phyloP scores from a whole-genome alignment of 306 rosid species.

The Prunus dulcis region DNA sequence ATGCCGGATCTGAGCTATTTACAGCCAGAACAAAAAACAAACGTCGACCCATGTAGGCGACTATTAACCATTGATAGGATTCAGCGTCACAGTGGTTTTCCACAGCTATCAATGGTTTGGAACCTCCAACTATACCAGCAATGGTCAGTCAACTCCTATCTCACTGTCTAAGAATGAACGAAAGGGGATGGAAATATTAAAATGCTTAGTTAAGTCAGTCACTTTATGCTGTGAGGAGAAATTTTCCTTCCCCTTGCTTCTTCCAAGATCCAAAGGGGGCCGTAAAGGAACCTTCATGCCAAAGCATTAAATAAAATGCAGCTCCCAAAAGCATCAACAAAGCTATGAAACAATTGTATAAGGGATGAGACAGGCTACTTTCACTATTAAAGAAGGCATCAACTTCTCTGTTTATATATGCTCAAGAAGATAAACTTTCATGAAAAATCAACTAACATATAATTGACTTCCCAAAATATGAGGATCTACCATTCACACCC shows the following conservation, averaged over 20 bases:
- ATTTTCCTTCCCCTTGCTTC: background rate
- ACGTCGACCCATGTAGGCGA: background rate
- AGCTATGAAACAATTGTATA: too few relatives aligned
- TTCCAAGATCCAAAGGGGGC: background rate
- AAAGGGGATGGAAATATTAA: background rate
- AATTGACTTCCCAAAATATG: constrained; percentile 40
- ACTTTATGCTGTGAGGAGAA: background rate
- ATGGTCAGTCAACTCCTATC: background rate
- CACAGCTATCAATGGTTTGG: background rate
- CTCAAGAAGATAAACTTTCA: constrained; percentile 8
- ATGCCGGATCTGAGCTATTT: background rate
- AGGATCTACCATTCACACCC: constrained; percentile 66
- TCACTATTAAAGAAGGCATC: background rate
- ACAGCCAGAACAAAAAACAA: background rate
- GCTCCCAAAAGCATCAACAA: too few relatives aligned
- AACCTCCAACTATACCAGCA: background rate
- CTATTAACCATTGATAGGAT: background rate
- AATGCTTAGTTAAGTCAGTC: background rate
- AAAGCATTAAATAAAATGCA: too few relatives aligned
- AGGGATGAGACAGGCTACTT: background rate
- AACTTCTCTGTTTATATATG: background rate
- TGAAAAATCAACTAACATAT: constrained; percentile 41
- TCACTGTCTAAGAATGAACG: background rate
- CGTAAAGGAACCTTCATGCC: too few relatives aligned
- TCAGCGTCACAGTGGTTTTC: background rate